phyloP scores from a whole-genome alignment of 495 filamentous ascomycete genomes.

The Achaetomiella virescens region DNA sequence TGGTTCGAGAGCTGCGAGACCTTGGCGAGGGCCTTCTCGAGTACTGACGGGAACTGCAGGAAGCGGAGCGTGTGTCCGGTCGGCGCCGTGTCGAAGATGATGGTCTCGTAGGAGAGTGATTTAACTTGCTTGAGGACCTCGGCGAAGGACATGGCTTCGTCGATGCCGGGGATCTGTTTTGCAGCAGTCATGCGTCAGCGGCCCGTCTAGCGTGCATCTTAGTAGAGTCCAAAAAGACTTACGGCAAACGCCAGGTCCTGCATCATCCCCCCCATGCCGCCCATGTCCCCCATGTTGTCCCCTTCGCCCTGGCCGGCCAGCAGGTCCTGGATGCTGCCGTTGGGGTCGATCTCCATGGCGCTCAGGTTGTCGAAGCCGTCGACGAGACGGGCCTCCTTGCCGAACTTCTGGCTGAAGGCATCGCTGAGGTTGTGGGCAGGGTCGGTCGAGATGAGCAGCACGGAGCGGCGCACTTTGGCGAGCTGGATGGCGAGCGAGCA shows the following conservation, averaged over 20 bases:
- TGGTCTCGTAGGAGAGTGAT: slow-evolving; percentile 95
- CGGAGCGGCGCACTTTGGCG: slow-evolving; percentile 90
- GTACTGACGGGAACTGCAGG: slow-evolving; percentile 94
- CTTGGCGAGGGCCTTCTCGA: slow-evolving; percentile 97
- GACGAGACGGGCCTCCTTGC: slow-evolving; percentile 91
- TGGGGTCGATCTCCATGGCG: slow-evolving; percentile 99
- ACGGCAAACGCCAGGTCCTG: slow-evolving; percentile 60
- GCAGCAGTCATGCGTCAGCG: slow-evolving; percentile 8
- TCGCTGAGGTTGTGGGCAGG: slow-evolving; percentile 98
- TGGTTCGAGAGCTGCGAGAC: slow-evolving; percentile 87
- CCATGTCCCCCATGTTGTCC: slow-evolving; percentile 52
- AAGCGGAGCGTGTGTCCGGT: slow-evolving; percentile 99
- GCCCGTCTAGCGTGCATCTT: neutral
- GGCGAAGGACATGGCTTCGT: slow-evolving; percentile 99
- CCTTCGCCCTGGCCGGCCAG: slow-evolving; percentile 75
- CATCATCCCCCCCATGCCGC: slow-evolving; percentile 57
- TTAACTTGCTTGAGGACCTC: slow-evolving; percentile 99
- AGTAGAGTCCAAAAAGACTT: slow-evolving; percentile 18
- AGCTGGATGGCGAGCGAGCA: slow-evolving; percentile 97
- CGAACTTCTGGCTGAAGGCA: slow-evolving; percentile 97
- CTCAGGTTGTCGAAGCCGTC: slow-evolving; percentile 91
- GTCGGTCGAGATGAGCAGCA: slow-evolving; percentile 96
- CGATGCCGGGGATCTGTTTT: slow-evolving; percentile 92
- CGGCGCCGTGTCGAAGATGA: slow-evolving; percentile 98
- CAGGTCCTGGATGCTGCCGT: slow-evolving; percentile 94